A percentile compares a stretch with the other conserved stretches of the same genome.
phyloP scores from a whole-genome alignment of 768 basidiomycete species.

The Holtermanniella nyarrowii region DNA sequence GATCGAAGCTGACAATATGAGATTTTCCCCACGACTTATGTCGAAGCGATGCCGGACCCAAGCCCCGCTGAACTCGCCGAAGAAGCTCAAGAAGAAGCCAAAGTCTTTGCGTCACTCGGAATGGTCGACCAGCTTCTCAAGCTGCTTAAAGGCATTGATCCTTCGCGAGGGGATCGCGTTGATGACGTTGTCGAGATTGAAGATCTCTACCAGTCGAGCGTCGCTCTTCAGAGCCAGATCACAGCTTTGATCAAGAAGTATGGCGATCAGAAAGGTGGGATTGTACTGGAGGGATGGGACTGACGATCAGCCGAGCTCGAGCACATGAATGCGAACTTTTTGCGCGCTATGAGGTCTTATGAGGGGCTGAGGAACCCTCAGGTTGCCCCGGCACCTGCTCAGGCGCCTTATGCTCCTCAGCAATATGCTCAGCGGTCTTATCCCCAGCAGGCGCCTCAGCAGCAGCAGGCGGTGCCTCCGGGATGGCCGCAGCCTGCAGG shows the following conservation, averaged over 20 bases:
- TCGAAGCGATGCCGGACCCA: conserved; percentile 63
- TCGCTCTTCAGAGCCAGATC: conserved; percentile 85
- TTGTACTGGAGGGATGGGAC: not conserved
- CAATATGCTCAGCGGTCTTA: conserved; percentile 25
- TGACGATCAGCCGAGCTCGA: conserved; percentile 66
- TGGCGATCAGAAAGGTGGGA: conserved; percentile 70
- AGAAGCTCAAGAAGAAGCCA: conserved; percentile 78
- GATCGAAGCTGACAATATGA: conserved; percentile 1
- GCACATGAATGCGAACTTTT: conserved; percentile 88
- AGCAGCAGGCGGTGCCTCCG: conserved; percentile 2
- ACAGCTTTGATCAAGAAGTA: conserved; percentile 96
- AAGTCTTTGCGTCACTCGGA: conserved; percentile 56
- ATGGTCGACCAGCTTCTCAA: conserved; percentile 37
- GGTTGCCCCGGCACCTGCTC: conserved; percentile 15
- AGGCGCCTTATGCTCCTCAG: conserved; percentile 32
- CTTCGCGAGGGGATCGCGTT: conserved; percentile 61
- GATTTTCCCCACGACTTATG: conserved; percentile 95
- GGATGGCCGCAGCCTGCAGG: conserved; percentile 23
- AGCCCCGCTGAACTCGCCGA: conserved; percentile 61
- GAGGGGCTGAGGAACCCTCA: conserved; percentile 74
- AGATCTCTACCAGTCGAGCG: conserved; percentile 82
- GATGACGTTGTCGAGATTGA: conserved; percentile 81
- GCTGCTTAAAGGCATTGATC: conserved; percentile 64
- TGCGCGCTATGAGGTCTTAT: conserved; percentile 77
- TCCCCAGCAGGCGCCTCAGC: conserved; percentile 17